phyloP scores from a whole-genome alignment of 305 asterid genomes.

The Fraxinus sp. region DNA sequence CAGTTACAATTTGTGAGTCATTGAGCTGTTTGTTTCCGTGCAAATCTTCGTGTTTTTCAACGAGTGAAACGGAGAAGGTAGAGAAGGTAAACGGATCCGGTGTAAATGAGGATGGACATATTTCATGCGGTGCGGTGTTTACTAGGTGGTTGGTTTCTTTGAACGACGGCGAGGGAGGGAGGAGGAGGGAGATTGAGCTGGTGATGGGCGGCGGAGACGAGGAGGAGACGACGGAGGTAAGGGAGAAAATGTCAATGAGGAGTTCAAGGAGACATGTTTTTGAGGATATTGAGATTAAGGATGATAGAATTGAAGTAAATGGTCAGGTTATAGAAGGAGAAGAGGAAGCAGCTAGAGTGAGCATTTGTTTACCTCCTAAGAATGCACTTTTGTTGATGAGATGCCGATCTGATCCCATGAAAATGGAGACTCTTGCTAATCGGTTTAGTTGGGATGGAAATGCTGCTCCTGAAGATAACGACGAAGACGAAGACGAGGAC shows the following conservation, averaged over 20 bases:
- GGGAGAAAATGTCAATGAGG: slow-evolving; percentile 31
- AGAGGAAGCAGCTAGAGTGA: slow-evolving; percentile 35
- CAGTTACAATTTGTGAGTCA: slow-evolving; percentile 83
- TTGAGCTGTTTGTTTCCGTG: slow-evolving; percentile 84
- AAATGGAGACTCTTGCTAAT: slow-evolving; percentile 46
- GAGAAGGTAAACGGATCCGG: slow-evolving; percentile 35
- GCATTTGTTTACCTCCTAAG: slow-evolving; percentile 53
- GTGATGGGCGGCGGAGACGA: slow-evolving; percentile 78
- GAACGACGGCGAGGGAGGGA: slow-evolving; percentile 63
- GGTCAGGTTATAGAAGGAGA: slow-evolving; percentile 19
- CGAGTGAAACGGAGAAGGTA: slow-evolving; percentile 34
- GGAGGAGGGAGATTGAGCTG: slow-evolving; percentile 74
- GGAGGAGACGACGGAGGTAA: slow-evolving; percentile 28
- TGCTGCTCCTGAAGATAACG: slow-evolving; percentile 15
- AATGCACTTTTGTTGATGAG: slow-evolving; percentile 53
- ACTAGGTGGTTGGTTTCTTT: slow-evolving; percentile 82
- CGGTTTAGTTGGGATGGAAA: slow-evolving; percentile 43
- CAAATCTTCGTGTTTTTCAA: slow-evolving; percentile 58
- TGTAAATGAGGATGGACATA: slow-evolving; percentile 33
- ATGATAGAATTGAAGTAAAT: slow-evolving; percentile 42
- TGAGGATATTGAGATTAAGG: slow-evolving; percentile 71
- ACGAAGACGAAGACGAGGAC: slow-evolving; percentile 11
- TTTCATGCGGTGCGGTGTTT: slow-evolving; percentile 65
- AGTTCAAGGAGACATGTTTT: slow-evolving; percentile 83
- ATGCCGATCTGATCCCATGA: slow-evolving; percentile 54